Percentiles rank a stretch among this genome's conserved stretches.
Evolutionary conservation across 1,284 basidiomycete species (phyloP).

Genomic region (Meripilus lineatus): DNA sequence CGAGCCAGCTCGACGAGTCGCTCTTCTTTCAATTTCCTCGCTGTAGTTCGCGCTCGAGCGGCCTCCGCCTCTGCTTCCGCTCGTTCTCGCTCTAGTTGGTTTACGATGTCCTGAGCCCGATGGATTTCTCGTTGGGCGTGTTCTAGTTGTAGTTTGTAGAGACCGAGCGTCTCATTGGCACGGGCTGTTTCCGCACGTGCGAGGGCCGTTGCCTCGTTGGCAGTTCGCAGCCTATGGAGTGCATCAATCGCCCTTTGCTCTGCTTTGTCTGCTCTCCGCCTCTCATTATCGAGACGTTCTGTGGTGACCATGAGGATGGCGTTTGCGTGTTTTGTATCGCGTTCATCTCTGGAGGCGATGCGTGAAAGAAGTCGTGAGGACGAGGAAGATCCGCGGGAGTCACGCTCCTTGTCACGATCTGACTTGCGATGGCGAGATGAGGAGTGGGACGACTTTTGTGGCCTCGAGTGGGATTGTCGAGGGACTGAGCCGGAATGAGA

Average conservation of each 20-base stretch:
- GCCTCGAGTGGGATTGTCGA: constrained; percentile 3
- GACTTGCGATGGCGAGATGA: constrained; percentile 3
- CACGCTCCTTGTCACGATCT: constrained; percentile 11
- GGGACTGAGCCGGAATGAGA: neutral
- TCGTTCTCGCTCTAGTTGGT: constrained; percentile 34
- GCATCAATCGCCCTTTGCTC: constrained; percentile 42
- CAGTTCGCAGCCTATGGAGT: constrained; percentile 35
- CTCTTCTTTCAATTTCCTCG: constrained; percentile 40
- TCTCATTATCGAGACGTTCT: constrained; percentile 40
- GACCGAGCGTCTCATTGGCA: constrained; percentile 36
- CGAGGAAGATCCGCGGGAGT: constrained; percentile 15
- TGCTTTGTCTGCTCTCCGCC: constrained; percentile 38
- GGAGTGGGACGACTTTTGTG: neutral
- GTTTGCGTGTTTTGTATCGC: constrained; percentile 34
- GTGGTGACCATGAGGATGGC: constrained; percentile 32
- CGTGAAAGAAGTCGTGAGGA: constrained; percentile 29
- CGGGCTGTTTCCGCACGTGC: constrained; percentile 37
- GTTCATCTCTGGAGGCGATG: constrained; percentile 24
- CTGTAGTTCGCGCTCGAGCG: constrained; percentile 36
- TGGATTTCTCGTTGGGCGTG: constrained; percentile 43
- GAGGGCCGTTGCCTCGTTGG: constrained; percentile 36
- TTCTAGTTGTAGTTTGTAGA: constrained; percentile 44
- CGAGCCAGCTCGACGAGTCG: constrained; percentile 34
- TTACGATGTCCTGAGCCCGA: constrained; percentile 42
- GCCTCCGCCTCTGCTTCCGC: constrained; percentile 43